phyloP scores from a whole-genome alignment of 208 protist species.

The Tritrichomonas musculus region DNA sequence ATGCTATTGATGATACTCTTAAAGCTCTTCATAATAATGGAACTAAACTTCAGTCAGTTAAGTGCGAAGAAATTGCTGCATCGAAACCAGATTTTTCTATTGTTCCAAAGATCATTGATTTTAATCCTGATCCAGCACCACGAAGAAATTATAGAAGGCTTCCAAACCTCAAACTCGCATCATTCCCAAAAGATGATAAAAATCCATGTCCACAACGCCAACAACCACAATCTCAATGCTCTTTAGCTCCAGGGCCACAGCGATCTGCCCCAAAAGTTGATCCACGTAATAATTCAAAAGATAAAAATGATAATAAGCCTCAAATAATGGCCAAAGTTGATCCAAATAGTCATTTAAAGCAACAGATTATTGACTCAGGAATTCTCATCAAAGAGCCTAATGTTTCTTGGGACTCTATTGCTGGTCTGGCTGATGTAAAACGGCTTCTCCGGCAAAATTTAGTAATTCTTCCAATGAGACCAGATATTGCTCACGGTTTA shows the following conservation, averaged over 20 bases:
- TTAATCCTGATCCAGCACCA: background rate
- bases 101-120: background rate
- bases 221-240: no score
- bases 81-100: no score
- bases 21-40: background rate
- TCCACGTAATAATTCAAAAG: background rate
- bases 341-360: background rate
- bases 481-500: conserved; percentile 53
- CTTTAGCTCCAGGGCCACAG: background rate
- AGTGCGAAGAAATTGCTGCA: no score
- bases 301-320: background rate
- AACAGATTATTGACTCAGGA: conserved; percentile 24
- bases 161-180: background rate
- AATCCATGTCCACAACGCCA: no score
- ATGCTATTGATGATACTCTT: background rate
- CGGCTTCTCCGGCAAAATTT: conserved; percentile 53
- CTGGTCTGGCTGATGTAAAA: conserved; percentile 48
- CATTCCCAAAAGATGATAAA: background rate
- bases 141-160: background rate
- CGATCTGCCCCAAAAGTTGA: no score
- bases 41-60: no score
- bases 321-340: background rate
- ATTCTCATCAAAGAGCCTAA: background rate
- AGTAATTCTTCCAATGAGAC: conserved; percentile 53
- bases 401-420: background rate